These are phyloP conservation scores for Quercus tomentella DNA, from an alignment of 331 rosid species.

Conservation along the genomic window DNA sequence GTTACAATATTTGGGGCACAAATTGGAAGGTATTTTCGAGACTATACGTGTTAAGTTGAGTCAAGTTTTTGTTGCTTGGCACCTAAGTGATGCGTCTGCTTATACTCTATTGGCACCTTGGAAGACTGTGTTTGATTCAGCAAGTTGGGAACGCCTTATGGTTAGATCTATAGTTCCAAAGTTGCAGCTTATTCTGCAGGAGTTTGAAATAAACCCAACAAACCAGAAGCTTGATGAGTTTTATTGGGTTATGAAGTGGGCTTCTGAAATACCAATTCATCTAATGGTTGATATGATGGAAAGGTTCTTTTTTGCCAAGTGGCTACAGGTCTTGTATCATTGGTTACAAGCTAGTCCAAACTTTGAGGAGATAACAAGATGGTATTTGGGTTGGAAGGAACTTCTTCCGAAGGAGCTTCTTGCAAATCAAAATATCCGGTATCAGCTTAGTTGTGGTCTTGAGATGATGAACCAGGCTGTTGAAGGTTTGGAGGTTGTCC, in stretches of 20 bases:
- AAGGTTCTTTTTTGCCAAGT: constrained; percentile 70
- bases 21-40: constrained; percentile 73
- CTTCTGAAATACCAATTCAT: constrained; percentile 71
- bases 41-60: constrained; percentile 76
- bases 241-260: constrained; percentile 88
- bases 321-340: constrained; percentile 80
- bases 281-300: constrained; percentile 90
- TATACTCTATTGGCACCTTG: constrained; percentile 86
- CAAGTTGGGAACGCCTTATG: constrained; percentile 90
- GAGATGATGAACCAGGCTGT: constrained; percentile 94
- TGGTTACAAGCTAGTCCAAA: constrained; percentile 84
- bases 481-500: constrained; percentile 83
- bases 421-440: constrained; percentile 68
- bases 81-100: constrained; percentile 87
- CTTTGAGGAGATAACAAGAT: constrained; percentile 77
- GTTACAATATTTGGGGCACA: constrained; percentile 74
- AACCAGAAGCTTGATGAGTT: constrained; percentile 82
- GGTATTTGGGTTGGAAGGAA: constrained; percentile 90
- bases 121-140: constrained; percentile 75
- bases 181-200: constrained; percentile 76
- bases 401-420: constrained; percentile 77
- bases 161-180: constrained; percentile 82
- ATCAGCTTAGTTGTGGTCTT: constrained; percentile 70
- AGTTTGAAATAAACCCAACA: constrained; percentile 82
- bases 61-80: constrained; percentile 90